Conservation (phyloP, 352 stramenopile genomes). For the Bremia lactucae region DNA sequence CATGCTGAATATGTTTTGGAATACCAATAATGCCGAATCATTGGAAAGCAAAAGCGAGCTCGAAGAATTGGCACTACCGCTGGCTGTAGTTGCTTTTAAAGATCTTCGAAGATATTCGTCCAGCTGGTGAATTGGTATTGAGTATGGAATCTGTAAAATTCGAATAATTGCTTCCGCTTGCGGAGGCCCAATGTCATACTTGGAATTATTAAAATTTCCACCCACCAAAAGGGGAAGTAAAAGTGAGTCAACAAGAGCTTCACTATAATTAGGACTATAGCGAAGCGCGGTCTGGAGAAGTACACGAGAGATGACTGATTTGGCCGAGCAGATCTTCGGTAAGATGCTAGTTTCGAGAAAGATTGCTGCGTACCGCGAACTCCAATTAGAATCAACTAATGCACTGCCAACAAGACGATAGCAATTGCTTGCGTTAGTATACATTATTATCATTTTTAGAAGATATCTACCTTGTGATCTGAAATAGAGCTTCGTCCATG, state of each 20-base stretch:
- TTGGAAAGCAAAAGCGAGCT: constrained; percentile 40
- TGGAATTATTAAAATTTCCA: not conserved
- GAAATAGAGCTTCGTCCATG: constrained; percentile 52
- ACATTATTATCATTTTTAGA: not conserved
- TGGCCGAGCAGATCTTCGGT: constrained; percentile 40
- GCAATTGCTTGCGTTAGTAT: not conserved
- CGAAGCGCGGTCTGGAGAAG: constrained; percentile 47
- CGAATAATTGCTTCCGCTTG: constrained; percentile 64
- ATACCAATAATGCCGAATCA: constrained; percentile 54
- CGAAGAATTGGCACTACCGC: not conserved
- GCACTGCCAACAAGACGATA: constrained; percentile 19
- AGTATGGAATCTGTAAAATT: constrained; percentile 40
- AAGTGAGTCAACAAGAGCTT: constrained; percentile 36
- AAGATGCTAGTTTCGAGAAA: constrained; percentile 48
- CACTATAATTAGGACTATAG: constrained; percentile 38
- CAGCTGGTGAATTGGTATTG: constrained; percentile 34
- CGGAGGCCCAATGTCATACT: constrained; percentile 21
- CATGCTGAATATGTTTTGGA: constrained; percentile 59
- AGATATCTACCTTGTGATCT: constrained; percentile 33
- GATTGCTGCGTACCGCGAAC: constrained; percentile 48
- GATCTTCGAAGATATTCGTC: constrained; percentile 35
- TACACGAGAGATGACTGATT: constrained; percentile 65
- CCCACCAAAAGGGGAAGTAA: constrained; percentile 40
- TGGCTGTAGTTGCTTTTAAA: constrained; percentile 3
- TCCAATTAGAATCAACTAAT: constrained; percentile 58